Conservation (phyloP, 108 stramenopile genomes). For the Fragilaria crotonensis region DNA sequence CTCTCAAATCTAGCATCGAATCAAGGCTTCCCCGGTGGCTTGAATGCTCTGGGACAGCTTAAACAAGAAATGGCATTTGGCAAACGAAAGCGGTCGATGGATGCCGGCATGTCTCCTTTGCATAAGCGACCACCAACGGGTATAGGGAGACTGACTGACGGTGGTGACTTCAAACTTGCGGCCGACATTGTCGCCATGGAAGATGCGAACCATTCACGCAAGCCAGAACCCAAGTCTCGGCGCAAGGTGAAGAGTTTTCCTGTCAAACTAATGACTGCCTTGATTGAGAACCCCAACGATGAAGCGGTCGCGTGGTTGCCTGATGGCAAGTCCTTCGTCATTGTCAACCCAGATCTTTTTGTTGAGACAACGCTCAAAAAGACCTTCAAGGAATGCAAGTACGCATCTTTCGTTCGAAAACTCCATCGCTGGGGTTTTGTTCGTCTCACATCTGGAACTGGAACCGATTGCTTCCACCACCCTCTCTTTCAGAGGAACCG, state of each 20-base stretch:
- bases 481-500: slow-evolving; percentile 32
- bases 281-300: slow-evolving; percentile 26
- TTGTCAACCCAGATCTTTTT: slow-evolving; percentile 34
- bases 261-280: slow-evolving; percentile 33
- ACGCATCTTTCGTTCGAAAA: slow-evolving; percentile 46
- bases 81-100: background rate
- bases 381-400: slow-evolving; percentile 39
- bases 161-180: background rate
- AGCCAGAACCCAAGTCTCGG: background rate
- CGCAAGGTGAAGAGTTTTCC: slow-evolving; percentile 27
- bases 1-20: background rate
- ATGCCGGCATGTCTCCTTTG: too few species aligned
- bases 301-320: slow-evolving; percentile 46
- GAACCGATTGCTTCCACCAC: slow-evolving; percentile 57
- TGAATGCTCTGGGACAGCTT: background rate
- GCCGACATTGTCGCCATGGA: background rate
- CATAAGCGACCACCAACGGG: too few species aligned
- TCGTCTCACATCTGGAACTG: slow-evolving; percentile 42
- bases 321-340: slow-evolving; percentile 53
- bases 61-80: background rate
- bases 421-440: slow-evolving; percentile 64
- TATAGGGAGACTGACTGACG: too few species aligned
- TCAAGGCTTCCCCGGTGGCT: background rate
- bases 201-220: background rate
- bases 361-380: slow-evolving; percentile 23